Evolutionary conservation across 176 grass and related monocot species (phyloP).

Genomic region (Avena insularis): DNA sequence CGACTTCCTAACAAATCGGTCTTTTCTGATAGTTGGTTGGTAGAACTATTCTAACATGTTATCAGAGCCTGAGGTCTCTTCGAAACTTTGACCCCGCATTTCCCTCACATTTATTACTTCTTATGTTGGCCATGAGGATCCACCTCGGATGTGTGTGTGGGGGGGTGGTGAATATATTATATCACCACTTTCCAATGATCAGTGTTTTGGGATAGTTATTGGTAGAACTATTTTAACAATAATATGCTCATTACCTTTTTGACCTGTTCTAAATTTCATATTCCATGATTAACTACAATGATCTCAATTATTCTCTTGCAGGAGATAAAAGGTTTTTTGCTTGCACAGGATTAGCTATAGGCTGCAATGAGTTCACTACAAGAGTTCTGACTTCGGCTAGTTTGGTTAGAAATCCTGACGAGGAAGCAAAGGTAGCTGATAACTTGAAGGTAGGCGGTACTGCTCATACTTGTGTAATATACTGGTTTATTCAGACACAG

Average conservation of each 20-base stretch:
- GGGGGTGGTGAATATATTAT: too few relatives aligned
- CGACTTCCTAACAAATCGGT: too few relatives aligned
- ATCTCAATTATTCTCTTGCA: background rate
- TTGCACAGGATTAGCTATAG: background rate
- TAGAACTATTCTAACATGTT: too few relatives aligned
- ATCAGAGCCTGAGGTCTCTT: too few relatives aligned
- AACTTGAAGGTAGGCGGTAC: background rate
- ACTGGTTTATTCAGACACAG: background rate
- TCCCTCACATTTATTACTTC: too few relatives aligned
- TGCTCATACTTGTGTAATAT: background rate
- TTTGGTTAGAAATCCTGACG: background rate
- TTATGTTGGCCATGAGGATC: too few relatives aligned
- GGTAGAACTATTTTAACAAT: background rate
- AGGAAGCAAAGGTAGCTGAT: background rate
- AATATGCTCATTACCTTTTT: background rate
- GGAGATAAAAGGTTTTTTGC: conserved; percentile 3
- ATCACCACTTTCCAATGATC: too few relatives aligned
- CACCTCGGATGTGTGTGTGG: too few relatives aligned
- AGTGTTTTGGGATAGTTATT: too few relatives aligned
- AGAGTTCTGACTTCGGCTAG: background rate
- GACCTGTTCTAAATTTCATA: background rate
- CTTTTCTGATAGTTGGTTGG: too few relatives aligned
- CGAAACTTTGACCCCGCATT: too few relatives aligned
- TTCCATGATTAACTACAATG: background rate
- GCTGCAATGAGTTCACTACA: background rate